Conservation (phyloP, 2,329 filamentous ascomycete species). For the Orbilia blumenaviensis region DNA sequence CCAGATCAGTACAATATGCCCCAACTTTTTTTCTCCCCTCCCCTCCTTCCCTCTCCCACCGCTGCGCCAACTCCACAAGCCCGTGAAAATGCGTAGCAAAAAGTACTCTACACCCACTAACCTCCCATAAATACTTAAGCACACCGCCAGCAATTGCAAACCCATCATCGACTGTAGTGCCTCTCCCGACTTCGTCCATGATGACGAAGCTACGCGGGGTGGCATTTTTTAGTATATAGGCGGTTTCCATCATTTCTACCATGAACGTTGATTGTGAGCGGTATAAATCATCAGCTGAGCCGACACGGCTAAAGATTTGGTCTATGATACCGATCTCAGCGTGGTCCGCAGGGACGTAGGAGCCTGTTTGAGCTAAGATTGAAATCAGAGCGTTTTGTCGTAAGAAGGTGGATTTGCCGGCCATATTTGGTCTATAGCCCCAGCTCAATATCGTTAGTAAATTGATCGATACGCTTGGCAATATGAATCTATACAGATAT, state of each 20-base stretch:
- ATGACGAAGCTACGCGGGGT: constrained; percentile 89
- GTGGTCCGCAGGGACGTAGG: constrained; percentile 87
- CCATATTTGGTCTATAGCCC: constrained; percentile 84
- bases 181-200: constrained; percentile 97
- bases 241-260: constrained; percentile 99
- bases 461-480: neutral
- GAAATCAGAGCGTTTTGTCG: constrained; percentile 95
- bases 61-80: constrained; percentile 77
- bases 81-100: constrained; percentile 96
- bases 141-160: constrained; percentile 88
- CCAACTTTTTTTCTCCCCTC: constrained; percentile 68
- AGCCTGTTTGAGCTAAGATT: constrained; percentile 90
- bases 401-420: constrained; percentile 93
- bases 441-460: neutral
- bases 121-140: constrained; percentile 79
- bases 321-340: constrained; percentile 92
- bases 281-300: constrained; percentile 94
- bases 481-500: neutral
- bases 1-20: constrained; percentile 88
- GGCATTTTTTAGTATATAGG: constrained; percentile 84
- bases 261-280: constrained; percentile 97
- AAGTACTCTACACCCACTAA: constrained; percentile 80
- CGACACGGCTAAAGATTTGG: constrained; percentile 91
- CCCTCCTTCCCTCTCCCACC: constrained; percentile 59
- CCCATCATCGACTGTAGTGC: constrained; percentile 92